Base-by-base conservation (phyloP, 805 yeast species). In the Cyberlindnera sargentensis region DNA sequence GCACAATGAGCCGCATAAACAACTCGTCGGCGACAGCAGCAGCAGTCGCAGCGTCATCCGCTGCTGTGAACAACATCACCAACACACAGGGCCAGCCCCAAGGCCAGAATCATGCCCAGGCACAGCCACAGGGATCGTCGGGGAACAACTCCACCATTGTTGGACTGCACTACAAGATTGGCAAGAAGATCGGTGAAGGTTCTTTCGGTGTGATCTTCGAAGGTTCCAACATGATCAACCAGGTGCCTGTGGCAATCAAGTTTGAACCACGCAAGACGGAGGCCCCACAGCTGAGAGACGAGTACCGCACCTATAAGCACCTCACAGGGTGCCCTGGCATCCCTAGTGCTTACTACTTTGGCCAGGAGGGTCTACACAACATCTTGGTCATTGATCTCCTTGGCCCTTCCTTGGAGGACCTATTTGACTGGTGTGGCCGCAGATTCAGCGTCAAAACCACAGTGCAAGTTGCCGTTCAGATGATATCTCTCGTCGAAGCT, bases 351-450 rank as follows among this genome's bases (percentile, higher is more conserved):
- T 84, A 84, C 61, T 84, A 83, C 62, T 84, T 82, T 60, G 93
- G 93, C 15, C 93, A 84, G 61, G 93, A 84, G 60, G 93, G 95
- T 11, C 74, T 83, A 51, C 89, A 84, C 56, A 82, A 82, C 59
- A 82, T 84, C 37, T 66, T 84, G 49, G 84, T 84, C 30, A 82
- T 84, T 51, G 93, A 84, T 60, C 66, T 84, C 45, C 68, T 84
- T 47, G 86, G 95, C 3, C 93, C 95, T 1, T 83, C 91, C 2
- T 64, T 84, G 47, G 95, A 84, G 57, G 95, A 84, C 64, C 67
- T 84, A 55, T 84, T 84, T 65, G 95, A 84, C 60, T 84, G 95
- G 95, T 84, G 95, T 67, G 89, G 89, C 3, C 70, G 93, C 44
- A 73, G 75, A 49, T 85, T 84, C 53, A 72, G 81, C 35, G 75